phyloP scores from a whole-genome alignment of 2,329 filamentous ascomycete genomes.

The Neonectria hederae region DNA sequence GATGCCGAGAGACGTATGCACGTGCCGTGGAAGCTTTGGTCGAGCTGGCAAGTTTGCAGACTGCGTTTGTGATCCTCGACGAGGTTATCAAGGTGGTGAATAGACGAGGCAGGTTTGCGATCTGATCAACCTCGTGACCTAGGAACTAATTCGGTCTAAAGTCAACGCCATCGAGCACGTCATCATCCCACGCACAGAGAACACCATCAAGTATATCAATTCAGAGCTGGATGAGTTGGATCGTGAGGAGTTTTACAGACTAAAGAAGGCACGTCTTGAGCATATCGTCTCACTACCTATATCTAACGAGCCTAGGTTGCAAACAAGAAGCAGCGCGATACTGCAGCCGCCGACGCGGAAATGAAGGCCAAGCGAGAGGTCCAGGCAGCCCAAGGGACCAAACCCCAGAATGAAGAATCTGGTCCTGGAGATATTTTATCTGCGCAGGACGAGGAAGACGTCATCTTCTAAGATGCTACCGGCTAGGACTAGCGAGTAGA shows the following conservation, averaged over 20 bases:
- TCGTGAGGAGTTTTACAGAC: conserved; percentile 95
- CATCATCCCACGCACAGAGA: conserved; percentile 97
- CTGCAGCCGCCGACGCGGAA: conserved; percentile 75
- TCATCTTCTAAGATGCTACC: conserved; percentile 76
- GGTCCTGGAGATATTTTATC: conserved; percentile 72
- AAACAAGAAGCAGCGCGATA: conserved; percentile 83
- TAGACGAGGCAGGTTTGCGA: conserved; percentile 73
- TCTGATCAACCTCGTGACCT: not conserved
- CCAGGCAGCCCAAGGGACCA: conserved; percentile 47
- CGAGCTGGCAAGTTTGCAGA: conserved; percentile 93
- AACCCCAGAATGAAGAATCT: conserved; percentile 51
- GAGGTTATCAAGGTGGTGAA: conserved; percentile 99
- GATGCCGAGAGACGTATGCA: conserved; percentile 94
- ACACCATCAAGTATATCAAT: conserved; percentile 99
- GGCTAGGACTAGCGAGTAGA: not conserved
- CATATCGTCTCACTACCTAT: too few species aligned
- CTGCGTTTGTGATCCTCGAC: conserved; percentile 96
- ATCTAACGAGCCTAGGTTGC: conserved; percentile 63
- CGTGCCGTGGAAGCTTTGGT: conserved; percentile 95
- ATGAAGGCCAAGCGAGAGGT: conserved; percentile 76
- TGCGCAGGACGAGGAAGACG: conserved; percentile 81
- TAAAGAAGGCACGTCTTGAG: conserved; percentile 75
- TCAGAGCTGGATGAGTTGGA: conserved; percentile 97
- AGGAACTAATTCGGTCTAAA: conserved; percentile 45
- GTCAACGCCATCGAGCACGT: conserved; percentile 97